These are phyloP conservation scores for Quercus tomentella DNA, from an alignment of 331 rosid species.

Conservation along the genomic window DNA sequence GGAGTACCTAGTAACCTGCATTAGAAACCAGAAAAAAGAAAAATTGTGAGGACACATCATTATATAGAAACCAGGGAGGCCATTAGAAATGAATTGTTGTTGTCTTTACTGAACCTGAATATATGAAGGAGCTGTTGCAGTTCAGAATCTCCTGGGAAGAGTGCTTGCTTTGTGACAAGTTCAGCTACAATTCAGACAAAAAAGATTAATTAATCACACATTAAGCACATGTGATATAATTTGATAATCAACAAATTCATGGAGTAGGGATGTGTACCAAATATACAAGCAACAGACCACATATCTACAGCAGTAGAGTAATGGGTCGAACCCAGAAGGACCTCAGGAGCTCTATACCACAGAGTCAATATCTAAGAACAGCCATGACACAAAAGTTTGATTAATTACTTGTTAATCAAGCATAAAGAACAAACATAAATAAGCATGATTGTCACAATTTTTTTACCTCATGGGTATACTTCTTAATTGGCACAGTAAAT, in stretches of 20 bases:
- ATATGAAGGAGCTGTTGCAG: constrained; percentile 95
- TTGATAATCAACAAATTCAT: background rate
- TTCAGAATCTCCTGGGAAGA: constrained; percentile 94
- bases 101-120: constrained; percentile 45
- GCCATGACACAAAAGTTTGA: background rate
- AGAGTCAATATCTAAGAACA: constrained; percentile 74
- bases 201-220: background rate
- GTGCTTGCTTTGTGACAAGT: constrained; percentile 82
- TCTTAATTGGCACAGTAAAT: constrained; percentile 84
- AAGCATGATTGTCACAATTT: background rate
- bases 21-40: background rate
- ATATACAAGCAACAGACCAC: constrained; percentile 96
- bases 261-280: constrained; percentile 34
- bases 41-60: background rate
- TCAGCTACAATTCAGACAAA: constrained; percentile 47
- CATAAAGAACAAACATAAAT: background rate
- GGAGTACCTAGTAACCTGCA: constrained; percentile 90
- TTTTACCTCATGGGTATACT: constrained; percentile 89
- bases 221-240: background rate
- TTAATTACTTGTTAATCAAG: background rate
- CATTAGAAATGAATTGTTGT: background rate
- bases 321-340: constrained; percentile 92
- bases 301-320: constrained; percentile 96
- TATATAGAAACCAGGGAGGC: background rate
- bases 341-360: constrained; percentile 99